Base-by-base conservation (phyloP, 2,329 filamentous ascomycete species). In the Aspergillus persii region DNA sequence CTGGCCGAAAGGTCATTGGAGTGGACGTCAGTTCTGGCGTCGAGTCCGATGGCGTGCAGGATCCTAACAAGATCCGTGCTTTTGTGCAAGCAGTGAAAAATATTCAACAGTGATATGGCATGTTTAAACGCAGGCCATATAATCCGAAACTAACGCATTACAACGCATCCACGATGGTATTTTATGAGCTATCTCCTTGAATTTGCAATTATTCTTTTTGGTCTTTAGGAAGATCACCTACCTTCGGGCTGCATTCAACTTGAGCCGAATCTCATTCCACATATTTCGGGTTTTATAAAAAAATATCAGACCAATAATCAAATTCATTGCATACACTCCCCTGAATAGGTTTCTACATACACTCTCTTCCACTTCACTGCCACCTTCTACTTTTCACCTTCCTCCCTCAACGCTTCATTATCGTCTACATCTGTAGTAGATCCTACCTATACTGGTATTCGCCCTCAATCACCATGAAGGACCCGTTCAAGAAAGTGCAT, bases 1-100 rank as follows among this genome's bases (percentile, higher is more conserved):
- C 85, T 8, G 80, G 81, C 29, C 80, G 80, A 8, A 85, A 88
- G 60, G 85, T 97, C 11, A 79, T 92, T 36, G 93, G 89, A 2
- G 90, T 99, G 3, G 95, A 99, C 79, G 91, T 96, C 23, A 96
- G 92, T 75, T 96, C 91, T 70, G 96, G 96, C 0, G 92, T 99
- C 2, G 95, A 98, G 77, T 87, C 86, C 39, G 84, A 89, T 66
- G 94, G 92, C 2, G 81, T 86, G 71, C 95, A 99, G 76, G 90
- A 88, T 74, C 69, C 94, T 58, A 84, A 86, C 18, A 96, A 89
- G 79, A 98, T 99, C 66, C 80, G 81, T 63, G 85, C 84, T 3
- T 99, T 99, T 76, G 81, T 98, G 46, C 84, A 85, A 71, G 86
- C 87, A 39, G 91, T 88, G 0, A 95, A 95, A 74, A 75, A 77